These are phyloP conservation scores for Boletus fagicola DNA, from an alignment of 768 basidiomycete species.

Conservation along the genomic window DNA sequence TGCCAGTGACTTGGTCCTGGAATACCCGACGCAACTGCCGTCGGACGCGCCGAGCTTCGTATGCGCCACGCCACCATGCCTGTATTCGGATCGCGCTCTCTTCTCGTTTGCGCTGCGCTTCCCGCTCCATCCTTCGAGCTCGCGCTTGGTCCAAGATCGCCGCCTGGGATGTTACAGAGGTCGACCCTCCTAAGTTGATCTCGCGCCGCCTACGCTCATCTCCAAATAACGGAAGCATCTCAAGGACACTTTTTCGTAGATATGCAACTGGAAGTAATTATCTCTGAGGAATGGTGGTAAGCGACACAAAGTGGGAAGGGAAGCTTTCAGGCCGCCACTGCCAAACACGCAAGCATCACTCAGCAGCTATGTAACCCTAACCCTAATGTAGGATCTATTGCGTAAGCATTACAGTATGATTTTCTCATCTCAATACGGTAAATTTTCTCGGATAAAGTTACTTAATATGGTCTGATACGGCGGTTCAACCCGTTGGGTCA, in stretches of 20 bases:
- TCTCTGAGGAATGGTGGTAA: not conserved
- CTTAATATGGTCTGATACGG: too few species aligned
- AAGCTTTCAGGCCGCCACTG: not conserved
- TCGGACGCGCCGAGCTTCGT: slow-evolving; percentile 42
- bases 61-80: slow-evolving; percentile 63
- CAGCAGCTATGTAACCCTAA: not conserved
- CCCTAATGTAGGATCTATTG: not conserved
- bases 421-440: too few species aligned
- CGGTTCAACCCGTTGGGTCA: too few species aligned
- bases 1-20: slow-evolving; percentile 47
- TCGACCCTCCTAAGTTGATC: slow-evolving; percentile 76
- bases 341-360: not conserved
- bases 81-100: slow-evolving; percentile 65
- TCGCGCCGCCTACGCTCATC: slow-evolving; percentile 52
- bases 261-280: not conserved
- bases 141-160: slow-evolving; percentile 64
- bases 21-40: slow-evolving; percentile 49
- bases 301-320: not conserved
- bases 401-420: not conserved
- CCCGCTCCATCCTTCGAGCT: slow-evolving; percentile 55
- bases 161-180: slow-evolving; percentile 47
- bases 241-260: not conserved
- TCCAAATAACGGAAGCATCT: slow-evolving; percentile 47
- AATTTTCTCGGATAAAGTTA: too few species aligned
- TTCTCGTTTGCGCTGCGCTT: slow-evolving; percentile 50